These are phyloP conservation scores for Rhizopogon rudus DNA, from an alignment of 768 basidiomycete genomes.

Conservation along the genomic window DNA sequence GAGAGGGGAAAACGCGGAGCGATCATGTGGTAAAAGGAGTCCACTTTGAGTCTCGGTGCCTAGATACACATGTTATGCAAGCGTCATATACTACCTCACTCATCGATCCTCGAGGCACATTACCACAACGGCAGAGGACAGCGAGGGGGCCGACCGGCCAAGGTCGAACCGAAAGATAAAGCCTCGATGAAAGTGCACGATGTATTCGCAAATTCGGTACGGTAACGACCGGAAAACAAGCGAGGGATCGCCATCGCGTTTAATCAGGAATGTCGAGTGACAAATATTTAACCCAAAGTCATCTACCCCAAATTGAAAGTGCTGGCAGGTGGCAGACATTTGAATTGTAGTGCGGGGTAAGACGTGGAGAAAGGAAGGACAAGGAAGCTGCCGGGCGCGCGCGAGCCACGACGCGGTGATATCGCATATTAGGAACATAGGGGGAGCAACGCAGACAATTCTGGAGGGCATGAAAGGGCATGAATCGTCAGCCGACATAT, in stretches of 20 bases:
- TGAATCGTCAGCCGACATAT: conserved; percentile 8
- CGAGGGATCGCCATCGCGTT: not conserved
- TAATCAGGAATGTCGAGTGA: not conserved
- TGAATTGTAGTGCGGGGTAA: conserved; percentile 1
- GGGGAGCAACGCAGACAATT: conserved; percentile 9
- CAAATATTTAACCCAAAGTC: not conserved
- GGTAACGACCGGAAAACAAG: not conserved
- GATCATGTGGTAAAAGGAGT: not conserved
- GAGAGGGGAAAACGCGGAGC: not conserved
- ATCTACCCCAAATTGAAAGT: not conserved
- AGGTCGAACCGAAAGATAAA: not conserved
- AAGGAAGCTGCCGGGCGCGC: not conserved
- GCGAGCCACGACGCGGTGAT: conserved; percentile 11
- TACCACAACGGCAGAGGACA: not conserved
- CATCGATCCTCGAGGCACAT: not conserved
- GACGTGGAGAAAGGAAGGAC: not conserved
- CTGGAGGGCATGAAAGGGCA: conserved; percentile 1
- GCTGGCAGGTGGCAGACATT: not conserved
- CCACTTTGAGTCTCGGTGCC: conserved; percentile 2
- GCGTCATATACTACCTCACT: not conserved
- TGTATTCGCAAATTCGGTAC: not conserved
- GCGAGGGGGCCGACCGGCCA: not conserved
- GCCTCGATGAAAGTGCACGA: not conserved
- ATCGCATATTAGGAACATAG: conserved; percentile 17
- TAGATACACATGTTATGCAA: not conserved